Base-by-base conservation (phyloP, 1,139 yeast species). In the Geotrichum fermentans region DNA sequence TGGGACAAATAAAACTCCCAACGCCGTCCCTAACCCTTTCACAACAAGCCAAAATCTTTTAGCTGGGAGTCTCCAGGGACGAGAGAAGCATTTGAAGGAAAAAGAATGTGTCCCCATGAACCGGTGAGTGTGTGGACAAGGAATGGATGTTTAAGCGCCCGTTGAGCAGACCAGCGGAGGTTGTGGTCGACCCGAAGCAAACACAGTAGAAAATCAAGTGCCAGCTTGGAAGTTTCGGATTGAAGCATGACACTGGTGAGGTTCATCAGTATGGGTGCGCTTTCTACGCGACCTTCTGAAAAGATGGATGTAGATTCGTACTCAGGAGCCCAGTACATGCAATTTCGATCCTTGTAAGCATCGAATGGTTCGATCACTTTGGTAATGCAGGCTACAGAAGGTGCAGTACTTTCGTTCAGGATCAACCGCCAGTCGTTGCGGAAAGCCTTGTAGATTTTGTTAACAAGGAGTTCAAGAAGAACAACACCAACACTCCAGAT, bases 131-230 rank as follows among this genome's bases (percentile, higher is more conserved):
- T 47, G 17, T 45, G 26, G 13, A 51, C 44, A 7, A 60, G 47
- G 45, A 61, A 61, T 40, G 79, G 77, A 63, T 86, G 95, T 53
- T 77, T 79, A 45, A 86, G 67, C 42, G 86, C 73, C 62, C 84
- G 90, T 59, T 82, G 88, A 1, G 95, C 84, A 40, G 80, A 76
- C 4, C 95, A 94, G 62, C 96, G 75, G 58, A 79, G 81, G 59
- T 80, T 75, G 41, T 84, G 90, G 65, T 87, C 95, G 41, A 86
- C 92, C 65, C 92, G 83, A 28, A 87, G 45, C 39, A 61, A 38
- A 18, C 55, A 43, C 20, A 34, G 40, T 11, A 61, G 49, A 38
- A 61, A 61, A 32, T 38, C 49, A n/a, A 40, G 40, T 20, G 43
- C 52, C 22, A 45, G 45, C 26, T 10, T 44, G 24, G 37, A 47